Evolutionary conservation across 257 asterid species (phyloP), one percentile per base, ranked within the genome.

Genomic region (Solanum okadae): DNA sequence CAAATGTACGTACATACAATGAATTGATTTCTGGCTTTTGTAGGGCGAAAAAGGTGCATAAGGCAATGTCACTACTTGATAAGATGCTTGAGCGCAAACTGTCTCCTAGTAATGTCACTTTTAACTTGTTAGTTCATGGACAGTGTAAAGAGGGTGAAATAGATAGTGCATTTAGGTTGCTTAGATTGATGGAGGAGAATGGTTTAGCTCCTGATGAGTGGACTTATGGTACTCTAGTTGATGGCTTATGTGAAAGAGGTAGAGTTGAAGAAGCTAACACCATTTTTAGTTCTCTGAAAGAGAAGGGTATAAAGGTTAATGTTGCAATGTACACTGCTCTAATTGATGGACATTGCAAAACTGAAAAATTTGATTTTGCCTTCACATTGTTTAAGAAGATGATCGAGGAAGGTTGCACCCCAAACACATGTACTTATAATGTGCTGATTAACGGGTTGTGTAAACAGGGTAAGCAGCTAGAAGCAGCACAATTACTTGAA

Each of bases 21-120:
- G 96, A 92, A 90, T 93, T 95, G 90, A 94, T 95, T 16, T 93
- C 88, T 84, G 98, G 98, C 38, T 92, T 90, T 68, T 93, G 96
- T 87, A 90, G 92, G 90, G 89, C 14, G 35, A 93, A 88, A 86
- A 87, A 92, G 84, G 96, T 92, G 88, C 95, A 93, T 91, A 93
- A 89, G 91, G 98, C 96, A 15, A 95, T 95, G 98, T 83, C 90
- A 63, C 87, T 94, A 85, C 95, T 94, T 88, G 90, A 70, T 89
- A 91, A 86, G 93, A 95, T 95, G 96, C 86, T 91, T 84, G 93
- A 92, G 75, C 87, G 76, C 42, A 92, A 93, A 75, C 75, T 94
- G 25, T 72, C 92, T 86, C 98, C 98, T 1, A 72, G 83, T 63
- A 67, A 91, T 22, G 89, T 94, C 77, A 94, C 96, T 79, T 95